Conservation (phyloP, 768 basidiomycete species). For the Wakefieldia striispora region DNA sequence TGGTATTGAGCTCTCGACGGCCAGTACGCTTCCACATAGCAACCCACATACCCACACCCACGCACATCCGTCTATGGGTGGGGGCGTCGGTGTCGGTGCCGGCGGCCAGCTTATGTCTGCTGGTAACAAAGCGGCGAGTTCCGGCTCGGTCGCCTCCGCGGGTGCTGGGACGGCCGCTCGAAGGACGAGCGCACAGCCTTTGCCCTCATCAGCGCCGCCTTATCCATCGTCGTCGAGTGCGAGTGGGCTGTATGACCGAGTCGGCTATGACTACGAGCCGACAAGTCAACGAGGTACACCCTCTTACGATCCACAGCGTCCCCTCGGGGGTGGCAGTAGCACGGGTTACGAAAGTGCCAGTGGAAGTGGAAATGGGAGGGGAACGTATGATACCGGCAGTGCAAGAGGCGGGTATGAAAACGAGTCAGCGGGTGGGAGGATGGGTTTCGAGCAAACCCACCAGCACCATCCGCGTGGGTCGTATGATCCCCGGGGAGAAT, state of each 20-base stretch:
- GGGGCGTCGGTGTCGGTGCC: slow-evolving; percentile 1
- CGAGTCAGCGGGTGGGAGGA: slow-evolving; percentile 10
- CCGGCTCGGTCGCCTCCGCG: slow-evolving; percentile 5
- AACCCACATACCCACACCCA: slow-evolving; percentile 10
- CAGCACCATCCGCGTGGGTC: slow-evolving; percentile 27
- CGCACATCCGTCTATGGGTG: slow-evolving; percentile 12
- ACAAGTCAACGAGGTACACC: slow-evolving; percentile 13
- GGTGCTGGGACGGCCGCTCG: slow-evolving; percentile 3
- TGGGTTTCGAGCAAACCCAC: slow-evolving; percentile 24
- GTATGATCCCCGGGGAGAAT: slow-evolving; percentile 24
- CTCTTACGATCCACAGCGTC: slow-evolving; percentile 23
- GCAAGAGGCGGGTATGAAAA: slow-evolving; percentile 23
- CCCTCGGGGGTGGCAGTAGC: slow-evolving; percentile 4
- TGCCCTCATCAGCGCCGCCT: slow-evolving; percentile 15
- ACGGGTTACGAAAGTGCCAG: slow-evolving; percentile 17
- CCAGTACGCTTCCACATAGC: slow-evolving; percentile 8
- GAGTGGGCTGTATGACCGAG: slow-evolving; percentile 21
- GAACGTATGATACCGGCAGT: slow-evolving; percentile 17
- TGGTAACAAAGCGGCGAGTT: slow-evolving; percentile 12
- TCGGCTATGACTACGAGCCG: slow-evolving; percentile 21
- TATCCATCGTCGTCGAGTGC: slow-evolving; percentile 16
- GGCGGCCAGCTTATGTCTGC: slow-evolving; percentile 22
- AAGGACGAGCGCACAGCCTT: slow-evolving; percentile 14
- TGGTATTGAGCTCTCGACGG: slow-evolving; percentile 29
- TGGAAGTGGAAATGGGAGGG: slow-evolving; percentile 15